A percentile compares a stretch with the other conserved stretches of the same genome.
phyloP scores from a whole-genome alignment of 108 stramenopile species.

The Bacterosira constricta region DNA sequence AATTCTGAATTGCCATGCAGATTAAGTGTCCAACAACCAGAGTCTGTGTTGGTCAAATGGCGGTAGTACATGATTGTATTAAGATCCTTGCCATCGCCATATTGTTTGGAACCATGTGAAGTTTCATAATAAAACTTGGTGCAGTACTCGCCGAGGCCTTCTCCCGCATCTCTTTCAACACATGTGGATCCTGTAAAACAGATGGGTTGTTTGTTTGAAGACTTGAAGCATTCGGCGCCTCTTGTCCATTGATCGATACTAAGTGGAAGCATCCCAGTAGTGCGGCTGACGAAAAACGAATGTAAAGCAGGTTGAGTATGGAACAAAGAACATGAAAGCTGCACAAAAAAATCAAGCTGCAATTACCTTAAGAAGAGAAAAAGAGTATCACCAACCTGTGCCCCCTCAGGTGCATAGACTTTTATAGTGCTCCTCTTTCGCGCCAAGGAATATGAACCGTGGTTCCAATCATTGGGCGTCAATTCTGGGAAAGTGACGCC shows the following conservation, averaged over 20 bases:
- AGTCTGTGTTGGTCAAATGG: constrained; percentile 35
- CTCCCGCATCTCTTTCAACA: constrained; percentile 26
- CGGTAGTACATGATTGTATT: constrained; percentile 39
- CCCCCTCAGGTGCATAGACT: too few species aligned
- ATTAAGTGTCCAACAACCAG: constrained; percentile 33
- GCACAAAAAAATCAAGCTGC: background rate
- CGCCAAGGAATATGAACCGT: too few species aligned
- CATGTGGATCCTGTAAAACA: constrained; percentile 39
- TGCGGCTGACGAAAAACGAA: constrained; percentile 20
- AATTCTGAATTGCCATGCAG: constrained; percentile 28
- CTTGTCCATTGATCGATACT: constrained; percentile 25
- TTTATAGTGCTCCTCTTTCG: too few species aligned
- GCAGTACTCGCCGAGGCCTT: constrained; percentile 42
- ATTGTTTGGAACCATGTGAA: background rate
- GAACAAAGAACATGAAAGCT: too few species aligned
- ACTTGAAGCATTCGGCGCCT: constrained; percentile 51
- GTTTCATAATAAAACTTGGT: too few species aligned
- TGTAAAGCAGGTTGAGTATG: background rate
- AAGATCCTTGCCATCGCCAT: constrained; percentile 35
- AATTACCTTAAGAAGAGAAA: constrained; percentile 8
- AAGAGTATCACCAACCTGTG: too few species aligned
- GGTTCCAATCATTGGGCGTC: too few species aligned
- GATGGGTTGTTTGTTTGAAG: constrained; percentile 18
- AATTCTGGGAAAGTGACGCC: too few species aligned
- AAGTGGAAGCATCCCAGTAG: constrained; percentile 37